These are phyloP conservation scores for Pleurozium schreberi DNA, from an alignment of 225 moss, liverwort and hornwort genomes.

Conservation along the genomic window DNA sequence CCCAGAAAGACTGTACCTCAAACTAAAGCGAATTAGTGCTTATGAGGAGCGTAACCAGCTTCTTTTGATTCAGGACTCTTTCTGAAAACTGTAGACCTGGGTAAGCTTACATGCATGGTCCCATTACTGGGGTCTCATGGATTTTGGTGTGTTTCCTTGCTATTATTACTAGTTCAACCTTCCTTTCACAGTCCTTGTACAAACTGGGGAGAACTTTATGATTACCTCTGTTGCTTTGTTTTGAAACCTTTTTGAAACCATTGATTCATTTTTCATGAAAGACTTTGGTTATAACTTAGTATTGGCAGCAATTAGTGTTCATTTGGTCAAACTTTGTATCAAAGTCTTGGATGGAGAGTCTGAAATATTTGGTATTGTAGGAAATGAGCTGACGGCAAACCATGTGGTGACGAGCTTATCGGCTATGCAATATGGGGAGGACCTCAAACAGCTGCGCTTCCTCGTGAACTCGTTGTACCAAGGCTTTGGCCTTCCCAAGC, in stretches of 20 bases:
- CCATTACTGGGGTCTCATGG: background rate
- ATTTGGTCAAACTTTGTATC: background rate
- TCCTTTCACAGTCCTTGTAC: background rate
- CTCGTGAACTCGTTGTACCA: constrained; percentile 27
- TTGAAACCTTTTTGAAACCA: background rate
- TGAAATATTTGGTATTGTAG: background rate
- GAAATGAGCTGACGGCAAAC: constrained; percentile 51
- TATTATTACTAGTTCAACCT: background rate
- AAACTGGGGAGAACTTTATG: background rate
- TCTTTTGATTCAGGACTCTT: background rate
- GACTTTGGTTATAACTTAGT: background rate
- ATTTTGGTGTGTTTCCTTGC: background rate
- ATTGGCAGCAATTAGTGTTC: background rate
- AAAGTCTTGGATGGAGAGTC: no score
- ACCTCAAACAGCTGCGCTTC: constrained; percentile 36
- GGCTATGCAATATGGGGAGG: constrained; percentile 27
- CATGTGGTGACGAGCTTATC: constrained; percentile 22
- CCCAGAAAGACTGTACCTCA: no score
- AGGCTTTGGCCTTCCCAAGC: background rate
- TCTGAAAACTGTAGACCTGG: background rate
- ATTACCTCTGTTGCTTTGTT: background rate
- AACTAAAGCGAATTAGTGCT: no score
- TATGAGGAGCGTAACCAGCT: background rate
- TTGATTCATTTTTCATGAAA: background rate
- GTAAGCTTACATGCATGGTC: background rate